These are phyloP conservation scores for Eimeria tenella DNA, from an alignment of 169 alveolate species.

Conservation along the genomic window DNA sequence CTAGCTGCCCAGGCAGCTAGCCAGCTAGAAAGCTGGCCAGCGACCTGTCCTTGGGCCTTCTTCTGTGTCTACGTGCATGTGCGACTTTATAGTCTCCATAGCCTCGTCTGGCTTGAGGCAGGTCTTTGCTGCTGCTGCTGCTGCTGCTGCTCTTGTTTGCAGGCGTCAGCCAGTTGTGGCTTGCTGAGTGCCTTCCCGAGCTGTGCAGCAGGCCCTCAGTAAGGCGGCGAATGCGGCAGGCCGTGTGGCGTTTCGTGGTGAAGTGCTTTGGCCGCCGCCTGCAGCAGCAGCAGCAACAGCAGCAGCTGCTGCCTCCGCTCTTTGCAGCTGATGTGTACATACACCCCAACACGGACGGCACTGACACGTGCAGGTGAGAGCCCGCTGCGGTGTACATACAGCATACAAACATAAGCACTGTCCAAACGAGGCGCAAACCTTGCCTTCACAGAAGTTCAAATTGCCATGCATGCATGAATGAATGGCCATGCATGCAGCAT, in stretches of 20 bases:
- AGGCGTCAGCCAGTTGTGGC: constrained; percentile 57
- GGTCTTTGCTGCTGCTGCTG: constrained; percentile 9
- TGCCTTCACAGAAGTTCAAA: too few relatives aligned
- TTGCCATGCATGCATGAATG: too few relatives aligned
- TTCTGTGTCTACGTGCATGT: too few relatives aligned
- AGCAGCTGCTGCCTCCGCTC: constrained; percentile 60
- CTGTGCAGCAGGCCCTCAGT: background rate
- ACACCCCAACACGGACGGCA: constrained; percentile 40
- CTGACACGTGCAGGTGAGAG: constrained; percentile 24
- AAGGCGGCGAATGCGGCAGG: background rate
- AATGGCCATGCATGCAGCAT: too few relatives aligned
- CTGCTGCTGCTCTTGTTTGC: background rate
- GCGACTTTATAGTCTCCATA: too few relatives aligned
- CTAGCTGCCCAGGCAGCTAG: too few relatives aligned
- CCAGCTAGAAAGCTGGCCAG: too few relatives aligned
- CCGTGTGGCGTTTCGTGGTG: constrained; percentile 24
- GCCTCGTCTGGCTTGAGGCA: too few relatives aligned
- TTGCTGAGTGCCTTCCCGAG: constrained; percentile 54
- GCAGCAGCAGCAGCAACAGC: constrained; percentile 9
- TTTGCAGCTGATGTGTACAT: constrained; percentile 37
- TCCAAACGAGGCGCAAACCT: background rate
- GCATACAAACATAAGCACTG: too few relatives aligned
- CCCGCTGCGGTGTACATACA: background rate
- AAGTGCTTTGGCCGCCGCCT: background rate
- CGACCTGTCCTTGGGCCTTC: too few relatives aligned